Evolutionary conservation across 192 early-diverging fungal genomes (phyloP), one percentile per base, ranked within the genome.

Genomic region (Coemansia sp.): DNA sequence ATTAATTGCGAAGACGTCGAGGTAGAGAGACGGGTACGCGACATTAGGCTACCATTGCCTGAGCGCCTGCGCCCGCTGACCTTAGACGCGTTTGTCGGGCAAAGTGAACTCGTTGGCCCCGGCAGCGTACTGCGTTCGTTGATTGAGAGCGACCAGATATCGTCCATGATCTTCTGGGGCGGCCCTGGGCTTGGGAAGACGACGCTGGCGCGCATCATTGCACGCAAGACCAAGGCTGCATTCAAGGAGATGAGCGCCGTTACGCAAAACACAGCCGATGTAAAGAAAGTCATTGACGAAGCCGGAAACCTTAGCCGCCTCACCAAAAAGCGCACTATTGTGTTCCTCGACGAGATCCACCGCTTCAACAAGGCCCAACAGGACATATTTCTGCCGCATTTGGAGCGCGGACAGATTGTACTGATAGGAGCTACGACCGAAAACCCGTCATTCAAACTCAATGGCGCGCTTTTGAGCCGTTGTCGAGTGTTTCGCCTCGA

Each of bases 271-370:
- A 71, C 82, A 1, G 75, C 80, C 0, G 88, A 90, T 65, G 87
- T 89, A 3, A 87, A 87, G 61, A 88, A 89, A 64, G 88, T 81
- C 16, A 86, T 90, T 32, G 90, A 92, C 2, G 90, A 90, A 18
- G 91, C 91, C 3, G 84, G 84, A 32, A 86, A 86, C 34, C 72
- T 86, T 13, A 65, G 71, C 34, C 68, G 72, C 15, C 76, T 91
- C 27, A 84, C 86, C 0, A 84, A 85, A 3, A 86, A 80, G 62
- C 81, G 85, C 22, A 88, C 90, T 0, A 88, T 96, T 50, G 65
- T 96, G 13, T 94, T 96, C 76, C 59, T 96, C 27, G 94, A 96
- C 74, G 94, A 94, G 60, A 92, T 96, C 24, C 94, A 96, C 78
- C 85, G 94, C 20, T 96, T 96, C 71, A 95, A 88, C 22, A 94